Conservation (phyloP, 768 basidiomycete genomes). For the Fibroporia radiculosa region DNA sequence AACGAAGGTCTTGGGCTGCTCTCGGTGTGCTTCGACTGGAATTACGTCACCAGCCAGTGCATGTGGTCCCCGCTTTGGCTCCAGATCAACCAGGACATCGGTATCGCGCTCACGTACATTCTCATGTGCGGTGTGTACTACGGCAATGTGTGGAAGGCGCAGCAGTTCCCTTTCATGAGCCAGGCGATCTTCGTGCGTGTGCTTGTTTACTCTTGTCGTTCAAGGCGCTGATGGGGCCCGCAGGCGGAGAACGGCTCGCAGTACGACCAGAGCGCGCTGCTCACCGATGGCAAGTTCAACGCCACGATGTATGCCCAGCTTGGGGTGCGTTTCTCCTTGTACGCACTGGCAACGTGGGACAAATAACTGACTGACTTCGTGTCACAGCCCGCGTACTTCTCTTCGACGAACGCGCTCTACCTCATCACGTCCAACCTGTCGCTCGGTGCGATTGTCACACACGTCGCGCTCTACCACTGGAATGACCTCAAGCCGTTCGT, state of each 20-base stretch:
- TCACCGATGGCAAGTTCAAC: slow-evolving; percentile 31
- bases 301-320: slow-evolving; percentile 19
- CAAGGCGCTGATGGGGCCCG: neutral
- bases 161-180: slow-evolving; percentile 50
- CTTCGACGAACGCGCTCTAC: slow-evolving; percentile 28
- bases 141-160: slow-evolving; percentile 48
- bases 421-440: slow-evolving; percentile 28
- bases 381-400: slow-evolving; percentile 28
- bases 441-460: slow-evolving; percentile 26
- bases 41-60: slow-evolving; percentile 42
- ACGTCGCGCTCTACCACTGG: slow-evolving; percentile 31
- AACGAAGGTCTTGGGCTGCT: slow-evolving; percentile 56
- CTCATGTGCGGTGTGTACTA: slow-evolving; percentile 24
- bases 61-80: slow-evolving; percentile 25
- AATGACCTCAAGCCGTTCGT: slow-evolving; percentile 28
- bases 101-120: slow-evolving; percentile 26
- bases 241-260: slow-evolving; percentile 14
- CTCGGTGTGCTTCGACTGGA: slow-evolving; percentile 56
- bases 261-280: slow-evolving; percentile 39
- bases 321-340: slow-evolving; percentile 3
- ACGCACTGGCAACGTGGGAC: neutral
- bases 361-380: neutral
- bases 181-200: slow-evolving; percentile 18
- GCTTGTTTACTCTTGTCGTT: neutral
- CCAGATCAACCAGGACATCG: slow-evolving; percentile 16